Conservation (phyloP, 768 basidiomycete genomes). For the Russula abietina region DNA sequence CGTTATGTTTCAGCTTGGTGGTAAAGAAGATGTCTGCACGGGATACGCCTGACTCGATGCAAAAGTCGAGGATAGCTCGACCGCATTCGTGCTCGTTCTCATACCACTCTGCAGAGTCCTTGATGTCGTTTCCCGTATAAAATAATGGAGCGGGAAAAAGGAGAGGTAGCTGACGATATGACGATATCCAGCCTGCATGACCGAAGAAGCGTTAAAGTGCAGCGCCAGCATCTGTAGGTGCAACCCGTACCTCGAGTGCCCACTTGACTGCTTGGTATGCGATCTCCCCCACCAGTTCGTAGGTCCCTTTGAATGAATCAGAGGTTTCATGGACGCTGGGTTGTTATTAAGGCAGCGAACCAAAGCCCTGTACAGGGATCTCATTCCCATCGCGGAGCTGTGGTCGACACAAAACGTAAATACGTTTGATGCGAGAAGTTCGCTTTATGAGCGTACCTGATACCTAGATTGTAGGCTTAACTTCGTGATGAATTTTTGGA, state of each 20-base stretch:
- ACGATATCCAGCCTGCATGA: constrained; percentile 51
- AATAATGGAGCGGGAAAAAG: neutral
- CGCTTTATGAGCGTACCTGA: constrained; percentile 7
- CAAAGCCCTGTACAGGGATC: constrained; percentile 58
- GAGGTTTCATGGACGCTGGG: neutral
- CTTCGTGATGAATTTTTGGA: constrained; percentile 6
- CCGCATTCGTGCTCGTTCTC: constrained; percentile 67
- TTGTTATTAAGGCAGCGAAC: constrained; percentile 24
- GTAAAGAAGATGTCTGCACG: constrained; percentile 61
- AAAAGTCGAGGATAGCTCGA: constrained; percentile 41
- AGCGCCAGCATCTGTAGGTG: neutral
- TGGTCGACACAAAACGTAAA: neutral
- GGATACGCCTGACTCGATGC: constrained; percentile 38
- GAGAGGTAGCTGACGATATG: constrained; percentile 32
- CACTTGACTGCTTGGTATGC: constrained; percentile 52
- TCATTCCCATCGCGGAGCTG: constrained; percentile 47
- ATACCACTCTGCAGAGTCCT: constrained; percentile 49
- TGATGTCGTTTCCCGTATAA: constrained; percentile 3
- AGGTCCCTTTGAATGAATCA: constrained; percentile 38
- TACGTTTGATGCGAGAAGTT: neutral
- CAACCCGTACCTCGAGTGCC: constrained; percentile 50
- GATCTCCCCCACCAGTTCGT: constrained; percentile 51
- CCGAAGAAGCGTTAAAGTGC: constrained; percentile 1
- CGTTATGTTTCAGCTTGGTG: constrained; percentile 60
- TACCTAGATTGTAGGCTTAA: constrained; percentile 14